These are phyloP conservation scores for Boletus rubropictus DNA, from an alignment of 768 basidiomycete species.

Conservation along the genomic window DNA sequence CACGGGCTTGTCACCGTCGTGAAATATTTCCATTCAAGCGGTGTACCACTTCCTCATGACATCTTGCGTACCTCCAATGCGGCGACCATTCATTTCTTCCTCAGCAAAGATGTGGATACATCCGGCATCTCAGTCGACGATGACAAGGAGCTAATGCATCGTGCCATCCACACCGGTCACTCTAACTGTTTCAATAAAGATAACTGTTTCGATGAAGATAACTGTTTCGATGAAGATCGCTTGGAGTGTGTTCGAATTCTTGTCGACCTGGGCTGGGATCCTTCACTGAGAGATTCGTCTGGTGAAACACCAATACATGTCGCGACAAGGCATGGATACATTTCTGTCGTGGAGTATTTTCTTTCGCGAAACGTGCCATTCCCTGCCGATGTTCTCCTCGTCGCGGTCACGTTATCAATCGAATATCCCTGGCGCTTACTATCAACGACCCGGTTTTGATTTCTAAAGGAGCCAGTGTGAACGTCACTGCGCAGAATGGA, in stretches of 20 bases:
- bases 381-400: not conserved
- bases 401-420: not conserved
- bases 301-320: not conserved
- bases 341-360: not conserved
- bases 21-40: not conserved
- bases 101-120: not conserved
- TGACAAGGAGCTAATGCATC: not conserved
- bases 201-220: too few relatives aligned
- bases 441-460: not conserved
- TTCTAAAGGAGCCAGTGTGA: not conserved
- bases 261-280: not conserved
- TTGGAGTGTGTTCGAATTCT: not conserved
- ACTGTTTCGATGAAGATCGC: not conserved
- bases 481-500: not conserved
- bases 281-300: not conserved
- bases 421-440: too few relatives aligned
- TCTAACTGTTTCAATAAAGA: too few relatives aligned
- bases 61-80: not conserved
- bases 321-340: not conserved
- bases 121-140: not conserved
- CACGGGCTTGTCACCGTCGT: not conserved
- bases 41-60: not conserved
- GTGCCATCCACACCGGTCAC: not conserved
- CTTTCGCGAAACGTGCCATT: not conserved
- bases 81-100: not conserved